These are phyloP conservation scores for Dictyostelium brefeldianum DNA, from an alignment of 78 protist genomes.

Conservation along the genomic window DNA sequence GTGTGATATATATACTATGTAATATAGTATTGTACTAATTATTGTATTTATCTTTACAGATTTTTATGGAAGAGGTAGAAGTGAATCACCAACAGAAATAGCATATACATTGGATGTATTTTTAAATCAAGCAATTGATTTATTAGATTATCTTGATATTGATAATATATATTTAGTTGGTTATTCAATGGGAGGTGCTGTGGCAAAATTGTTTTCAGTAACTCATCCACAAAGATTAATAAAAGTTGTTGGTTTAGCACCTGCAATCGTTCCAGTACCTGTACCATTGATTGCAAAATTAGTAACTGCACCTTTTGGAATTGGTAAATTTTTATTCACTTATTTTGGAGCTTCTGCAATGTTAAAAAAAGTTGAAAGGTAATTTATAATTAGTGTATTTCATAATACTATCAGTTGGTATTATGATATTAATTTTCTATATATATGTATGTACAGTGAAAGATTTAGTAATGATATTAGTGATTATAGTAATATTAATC, in stretches of 20 bases:
- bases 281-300: slow-evolving; percentile 29
- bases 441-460: too few species aligned
- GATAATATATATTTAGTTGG: slow-evolving; percentile 38
- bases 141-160: slow-evolving; percentile 21
- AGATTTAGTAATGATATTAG: slow-evolving; percentile 41
- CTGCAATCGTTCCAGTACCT: slow-evolving; percentile 40
- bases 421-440: background rate
- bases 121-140: slow-evolving; percentile 34
- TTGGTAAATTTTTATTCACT: slow-evolving; percentile 45
- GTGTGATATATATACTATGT: background rate
- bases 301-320: slow-evolving; percentile 1
- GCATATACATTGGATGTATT: slow-evolving; percentile 30
- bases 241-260: background rate
- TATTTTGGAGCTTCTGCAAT: slow-evolving; percentile 13
- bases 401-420: background rate
- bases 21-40: background rate
- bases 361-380: slow-evolving; percentile 24
- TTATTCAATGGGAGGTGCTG: slow-evolving; percentile 73
- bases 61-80: slow-evolving; percentile 65
- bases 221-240: slow-evolving; percentile 31
- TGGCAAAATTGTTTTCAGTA: slow-evolving; percentile 37
- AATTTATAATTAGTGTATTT: background rate
- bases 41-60: too few species aligned
- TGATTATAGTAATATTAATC: slow-evolving; percentile 11
- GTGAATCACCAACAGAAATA: slow-evolving; percentile 8